These are phyloP conservation scores for Baffinella frigidus DNA, from an alignment of 208 protist species.

Conservation along the genomic window DNA sequence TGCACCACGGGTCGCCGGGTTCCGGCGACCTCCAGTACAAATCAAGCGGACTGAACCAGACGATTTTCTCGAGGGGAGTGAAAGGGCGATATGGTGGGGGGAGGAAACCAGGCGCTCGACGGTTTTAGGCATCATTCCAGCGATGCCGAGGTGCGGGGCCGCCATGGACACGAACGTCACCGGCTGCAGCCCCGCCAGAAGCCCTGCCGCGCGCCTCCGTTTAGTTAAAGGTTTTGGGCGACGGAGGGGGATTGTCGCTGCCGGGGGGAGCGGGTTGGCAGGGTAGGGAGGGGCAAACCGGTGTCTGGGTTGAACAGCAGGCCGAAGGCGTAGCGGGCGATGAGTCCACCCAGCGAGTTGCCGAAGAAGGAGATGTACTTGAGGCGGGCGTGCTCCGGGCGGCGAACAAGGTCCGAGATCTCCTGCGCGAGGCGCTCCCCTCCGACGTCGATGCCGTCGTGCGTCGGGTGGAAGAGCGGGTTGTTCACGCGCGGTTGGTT, in stretches of 20 bases:
- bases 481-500: background rate
- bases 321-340: background rate
- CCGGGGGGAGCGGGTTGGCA: background rate
- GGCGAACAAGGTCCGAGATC: background rate
- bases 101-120: background rate
- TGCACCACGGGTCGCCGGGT: too few relatives aligned
- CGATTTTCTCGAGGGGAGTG: too few relatives aligned
- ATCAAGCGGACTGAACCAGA: too few relatives aligned
- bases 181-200: conserved; percentile 13
- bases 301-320: conserved; percentile 14
- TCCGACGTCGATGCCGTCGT: conserved; percentile 43
- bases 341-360: conserved; percentile 47
- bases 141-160: conserved; percentile 38
- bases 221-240: too few relatives aligned
- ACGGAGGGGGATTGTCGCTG: background rate
- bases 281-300: background rate
- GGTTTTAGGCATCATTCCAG: background rate
- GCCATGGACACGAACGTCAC: conserved; percentile 26
- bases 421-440: conserved; percentile 17
- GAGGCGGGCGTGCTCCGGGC: background rate
- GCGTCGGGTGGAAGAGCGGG: conserved; percentile 22
- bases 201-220: background rate
- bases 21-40: too few relatives aligned
- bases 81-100: too few relatives aligned
- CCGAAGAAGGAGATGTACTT: conserved; percentile 34